phyloP scores from a whole-genome alignment of 345 rosid species.

The Clarkia xantiana region DNA sequence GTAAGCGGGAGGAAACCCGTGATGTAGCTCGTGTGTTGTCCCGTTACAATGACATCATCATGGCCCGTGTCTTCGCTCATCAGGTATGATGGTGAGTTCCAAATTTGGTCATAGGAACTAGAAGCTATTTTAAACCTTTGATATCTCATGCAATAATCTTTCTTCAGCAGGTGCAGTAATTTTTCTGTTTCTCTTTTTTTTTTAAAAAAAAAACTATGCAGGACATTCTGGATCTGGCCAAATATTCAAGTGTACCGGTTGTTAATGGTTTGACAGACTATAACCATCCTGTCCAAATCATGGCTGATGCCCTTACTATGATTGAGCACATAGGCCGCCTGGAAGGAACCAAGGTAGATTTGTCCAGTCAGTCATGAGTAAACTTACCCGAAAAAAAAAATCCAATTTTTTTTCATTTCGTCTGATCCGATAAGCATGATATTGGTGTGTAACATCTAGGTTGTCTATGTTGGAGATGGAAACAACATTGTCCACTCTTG shows the following conservation, averaged over 20 bases:
- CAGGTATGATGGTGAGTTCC: constrained; percentile 88
- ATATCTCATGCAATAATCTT: too few species aligned
- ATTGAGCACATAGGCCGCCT: constrained; percentile 74
- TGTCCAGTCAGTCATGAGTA: not conserved
- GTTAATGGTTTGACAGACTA: constrained; percentile 87
- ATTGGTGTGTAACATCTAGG: constrained; percentile 28
- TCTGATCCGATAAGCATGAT: constrained; percentile 4
- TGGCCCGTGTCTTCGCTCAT: constrained; percentile 97
- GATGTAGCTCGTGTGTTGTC: constrained; percentile 90
- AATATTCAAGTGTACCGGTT: constrained; percentile 68
- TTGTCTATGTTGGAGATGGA: constrained; percentile 95
- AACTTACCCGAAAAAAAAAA: not conserved
- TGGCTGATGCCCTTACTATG: constrained; percentile 97
- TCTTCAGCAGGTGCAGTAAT: not conserved
- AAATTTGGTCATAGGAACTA: constrained; percentile 3
- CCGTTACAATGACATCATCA: constrained; percentile 78
- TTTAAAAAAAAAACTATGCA: constrained; percentile 11
- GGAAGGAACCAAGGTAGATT: constrained; percentile 81
- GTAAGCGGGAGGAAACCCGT: constrained; percentile 86
- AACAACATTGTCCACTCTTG: constrained; percentile 94
- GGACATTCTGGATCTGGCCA: constrained; percentile 90
- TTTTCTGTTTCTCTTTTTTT: not conserved
- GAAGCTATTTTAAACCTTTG: not conserved
- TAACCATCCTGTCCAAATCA: constrained; percentile 94
- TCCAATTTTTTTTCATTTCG: constrained; percentile 1